Evolutionary conservation across 352 stramenopile species (phyloP).

Genomic region (Pythium angustatum): DNA sequence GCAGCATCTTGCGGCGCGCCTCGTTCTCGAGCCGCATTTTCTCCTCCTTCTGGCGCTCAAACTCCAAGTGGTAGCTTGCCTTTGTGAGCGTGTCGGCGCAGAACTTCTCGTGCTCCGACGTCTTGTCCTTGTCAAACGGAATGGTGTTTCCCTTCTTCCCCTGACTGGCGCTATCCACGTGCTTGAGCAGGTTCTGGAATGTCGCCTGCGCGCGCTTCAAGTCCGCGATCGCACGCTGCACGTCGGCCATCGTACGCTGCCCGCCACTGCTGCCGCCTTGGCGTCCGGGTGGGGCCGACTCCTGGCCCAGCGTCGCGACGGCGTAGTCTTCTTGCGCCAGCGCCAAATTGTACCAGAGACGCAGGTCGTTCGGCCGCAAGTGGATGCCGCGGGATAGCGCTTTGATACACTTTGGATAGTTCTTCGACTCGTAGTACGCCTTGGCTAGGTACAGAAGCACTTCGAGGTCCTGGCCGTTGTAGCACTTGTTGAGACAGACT

Average conservation of each 20-base stretch:
- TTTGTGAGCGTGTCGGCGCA: conserved; percentile 85
- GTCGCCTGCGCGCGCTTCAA: conserved; percentile 83
- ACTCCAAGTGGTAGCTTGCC: conserved; percentile 88
- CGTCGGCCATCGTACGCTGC: conserved; percentile 84
- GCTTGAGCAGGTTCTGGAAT: conserved; percentile 79
- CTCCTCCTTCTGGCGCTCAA: conserved; percentile 85
- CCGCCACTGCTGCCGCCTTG: conserved; percentile 45
- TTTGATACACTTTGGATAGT: conserved; percentile 87
- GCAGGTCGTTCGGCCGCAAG: conserved; percentile 76
- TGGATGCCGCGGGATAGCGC: conserved; percentile 79
- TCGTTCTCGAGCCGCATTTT: conserved; percentile 84
- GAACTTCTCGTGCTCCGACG: conserved; percentile 87
- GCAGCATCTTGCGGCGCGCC: conserved; percentile 73
- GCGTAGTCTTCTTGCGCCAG: conserved; percentile 88
- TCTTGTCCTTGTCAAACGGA: conserved; percentile 87
- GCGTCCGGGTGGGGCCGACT: conserved; percentile 41
- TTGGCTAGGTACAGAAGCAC: conserved; percentile 80
- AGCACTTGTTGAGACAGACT: conserved; percentile 90
- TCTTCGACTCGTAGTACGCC: conserved; percentile 89
- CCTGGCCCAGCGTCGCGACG: conserved; percentile 77
- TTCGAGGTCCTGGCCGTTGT: conserved; percentile 85
- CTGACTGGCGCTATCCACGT: conserved; percentile 48
- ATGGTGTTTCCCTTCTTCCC: conserved; percentile 67
- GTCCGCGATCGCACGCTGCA: conserved; percentile 87
- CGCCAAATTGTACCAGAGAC: conserved; percentile 86